Base-by-base conservation (phyloP, 768 basidiomycete genomes). In the Pleurotus tuoliensis region DNA sequence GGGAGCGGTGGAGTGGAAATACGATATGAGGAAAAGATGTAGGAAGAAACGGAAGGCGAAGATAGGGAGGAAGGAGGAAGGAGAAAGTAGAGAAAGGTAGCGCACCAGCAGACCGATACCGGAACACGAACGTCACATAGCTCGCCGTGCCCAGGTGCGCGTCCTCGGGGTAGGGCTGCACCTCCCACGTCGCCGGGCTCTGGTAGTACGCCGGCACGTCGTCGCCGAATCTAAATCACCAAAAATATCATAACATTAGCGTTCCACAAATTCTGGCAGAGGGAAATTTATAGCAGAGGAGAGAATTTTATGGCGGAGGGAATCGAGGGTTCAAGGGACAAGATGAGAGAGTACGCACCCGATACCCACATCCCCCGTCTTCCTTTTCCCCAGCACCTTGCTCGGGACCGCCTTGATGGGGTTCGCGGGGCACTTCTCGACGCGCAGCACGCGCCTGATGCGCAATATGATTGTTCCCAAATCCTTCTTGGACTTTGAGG, bases 51-150 rank as follows among this genome's bases (percentile, higher is more conserved):
- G 24, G 56, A 20, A 20, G 20, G n/a, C n/a, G n/a, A n/a, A n/a
- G n/a, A n/a, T n/a, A n/a, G n/a, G n/a, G n/a, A n/a, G n/a, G n/a
- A n/a, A n/a, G 9, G 20, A 7, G 30, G 40, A 47, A 6, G 22
- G 38, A 54, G 5, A 30, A 8, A 25, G 18, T 5, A 25, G 43
- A 47, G 5, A 46, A 47, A 24, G 38, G 52, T 2, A 30, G 64
- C 71, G 43, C 58, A 84, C 86, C 82, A 55, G 67, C 71, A 38
- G 82, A 73, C 22, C 84, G 73, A 66, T 90, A 90, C 40, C 83
- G 75, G 65, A 89, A 90, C 2, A 81, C 72, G 63, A 90, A 90
- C 13, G 83, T 81, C 22, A 87, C 83, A 54, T 78, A 81, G n/a
- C 84, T 80, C 39, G 66, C 68, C 4, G 78, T 73, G 56, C 68